These are phyloP conservation scores for Gonapodya sp. DNA, from an alignment of 192 early-diverging fungal species.

Conservation along the genomic window DNA sequence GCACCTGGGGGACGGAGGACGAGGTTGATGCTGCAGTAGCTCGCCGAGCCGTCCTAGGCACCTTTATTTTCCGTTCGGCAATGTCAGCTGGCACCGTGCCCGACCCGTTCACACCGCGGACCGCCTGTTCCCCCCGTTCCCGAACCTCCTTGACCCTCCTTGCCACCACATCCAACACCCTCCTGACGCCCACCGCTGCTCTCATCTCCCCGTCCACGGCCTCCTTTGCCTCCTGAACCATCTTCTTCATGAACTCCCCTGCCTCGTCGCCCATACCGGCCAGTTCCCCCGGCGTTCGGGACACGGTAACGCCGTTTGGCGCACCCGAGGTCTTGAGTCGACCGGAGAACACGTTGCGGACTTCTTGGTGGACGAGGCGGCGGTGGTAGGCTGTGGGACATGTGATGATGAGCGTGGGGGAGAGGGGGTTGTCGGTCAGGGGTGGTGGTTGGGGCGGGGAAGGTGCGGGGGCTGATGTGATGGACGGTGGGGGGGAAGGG, in stretches of 20 bases:
- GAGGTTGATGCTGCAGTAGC: background rate
- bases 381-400: slow-evolving; percentile 55
- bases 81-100: background rate
- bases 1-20: background rate
- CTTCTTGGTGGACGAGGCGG: slow-evolving; percentile 69
- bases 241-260: background rate
- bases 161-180: background rate
- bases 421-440: slow-evolving; percentile 22
- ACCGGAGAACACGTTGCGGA: slow-evolving; percentile 23
- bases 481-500: slow-evolving; percentile 13
- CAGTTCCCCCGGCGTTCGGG: background rate
- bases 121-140: background rate
- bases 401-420: slow-evolving; percentile 29
- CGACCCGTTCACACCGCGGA: background rate
- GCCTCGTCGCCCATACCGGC: background rate
- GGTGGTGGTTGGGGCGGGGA: slow-evolving; percentile 30
- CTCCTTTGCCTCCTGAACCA: background rate
- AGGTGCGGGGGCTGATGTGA: slow-evolving; percentile 17
- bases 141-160: background rate
- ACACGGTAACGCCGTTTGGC: background rate
- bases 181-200: background rate
- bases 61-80: background rate
- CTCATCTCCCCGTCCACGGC: background rate
- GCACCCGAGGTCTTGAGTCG: background rate
- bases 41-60: background rate